phyloP scores from a whole-genome alignment of 441 rosid species.

The Biscutella laevigata region DNA sequence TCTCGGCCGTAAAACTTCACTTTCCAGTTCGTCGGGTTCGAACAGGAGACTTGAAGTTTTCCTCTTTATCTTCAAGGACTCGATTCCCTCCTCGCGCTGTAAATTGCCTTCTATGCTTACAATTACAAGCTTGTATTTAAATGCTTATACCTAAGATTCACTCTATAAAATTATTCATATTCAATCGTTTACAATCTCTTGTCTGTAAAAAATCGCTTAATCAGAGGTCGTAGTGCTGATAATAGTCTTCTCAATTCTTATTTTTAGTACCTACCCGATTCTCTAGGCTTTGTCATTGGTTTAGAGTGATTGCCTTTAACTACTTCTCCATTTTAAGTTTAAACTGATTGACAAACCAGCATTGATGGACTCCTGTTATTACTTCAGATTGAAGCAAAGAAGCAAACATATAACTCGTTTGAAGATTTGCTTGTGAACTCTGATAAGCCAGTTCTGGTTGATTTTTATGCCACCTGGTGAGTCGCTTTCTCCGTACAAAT shows the following conservation, averaged over 20 bases:
- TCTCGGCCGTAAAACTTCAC: constrained; percentile 37
- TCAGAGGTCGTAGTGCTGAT: too few relatives aligned
- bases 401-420: constrained; percentile 60
- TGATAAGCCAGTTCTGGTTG: constrained; percentile 78
- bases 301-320: not conserved
- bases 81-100: constrained; percentile 35
- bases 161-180: not conserved
- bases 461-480: constrained; percentile 87
- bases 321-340: not conserved
- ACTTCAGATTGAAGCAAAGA: constrained; percentile 66
- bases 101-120: not conserved
- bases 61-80: constrained; percentile 32
- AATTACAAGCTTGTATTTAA: not conserved
- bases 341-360: not conserved
- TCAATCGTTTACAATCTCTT: too few relatives aligned
- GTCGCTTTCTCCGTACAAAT: not conserved
- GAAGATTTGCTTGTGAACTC: constrained; percentile 64
- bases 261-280: not conserved
- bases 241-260: not conserved
- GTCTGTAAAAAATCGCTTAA: too few relatives aligned
- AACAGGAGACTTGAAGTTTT: constrained; percentile 19
- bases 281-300: not conserved
- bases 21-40: constrained; percentile 29
- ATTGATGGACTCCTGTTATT: not conserved
- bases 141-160: not conserved